Evolutionary conservation across 2,329 filamentous ascomycete species (phyloP).

Genomic region (Aureobasidium musti): DNA sequence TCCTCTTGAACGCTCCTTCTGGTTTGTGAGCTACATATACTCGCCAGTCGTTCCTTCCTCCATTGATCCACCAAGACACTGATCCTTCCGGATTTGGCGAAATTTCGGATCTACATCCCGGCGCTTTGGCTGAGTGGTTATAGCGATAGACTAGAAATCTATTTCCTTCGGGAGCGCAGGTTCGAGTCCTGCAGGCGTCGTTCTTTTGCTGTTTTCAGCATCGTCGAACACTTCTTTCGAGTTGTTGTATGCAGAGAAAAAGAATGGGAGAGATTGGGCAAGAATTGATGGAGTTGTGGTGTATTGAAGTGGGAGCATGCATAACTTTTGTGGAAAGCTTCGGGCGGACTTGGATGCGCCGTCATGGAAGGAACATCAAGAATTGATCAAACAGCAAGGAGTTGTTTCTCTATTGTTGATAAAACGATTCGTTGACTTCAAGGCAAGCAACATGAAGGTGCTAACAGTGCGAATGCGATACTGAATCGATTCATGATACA

Average conservation of each 20-base stretch:
- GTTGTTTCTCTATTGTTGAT: too few relatives aligned
- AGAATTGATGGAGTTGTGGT: neutral
- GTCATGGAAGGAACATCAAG: neutral
- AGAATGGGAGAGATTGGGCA: neutral
- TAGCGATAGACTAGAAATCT: constrained; percentile 28
- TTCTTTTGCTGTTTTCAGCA: neutral
- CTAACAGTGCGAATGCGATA: neutral
- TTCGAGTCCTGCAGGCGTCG: constrained; percentile 24
- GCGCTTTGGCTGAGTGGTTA: constrained; percentile 29
- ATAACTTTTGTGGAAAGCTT: neutral
- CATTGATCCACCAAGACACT: too few relatives aligned
- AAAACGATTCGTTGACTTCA: too few relatives aligned
- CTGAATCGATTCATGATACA: neutral
- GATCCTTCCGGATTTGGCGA: too few relatives aligned
- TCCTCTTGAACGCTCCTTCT: too few relatives aligned
- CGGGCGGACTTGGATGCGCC: too few relatives aligned
- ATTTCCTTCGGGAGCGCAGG: constrained; percentile 22
- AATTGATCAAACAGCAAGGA: neutral
- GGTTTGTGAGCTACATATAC: too few relatives aligned
- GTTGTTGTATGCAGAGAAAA: neutral
- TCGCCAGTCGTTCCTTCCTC: neutral
- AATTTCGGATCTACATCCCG: neutral
- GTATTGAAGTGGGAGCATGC: neutral
- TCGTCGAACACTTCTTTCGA: neutral
- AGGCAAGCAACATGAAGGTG: neutral